These are phyloP conservation scores for Metschnikowia similis DNA, from an alignment of 805 yeast species.

Conservation along the genomic window DNA sequence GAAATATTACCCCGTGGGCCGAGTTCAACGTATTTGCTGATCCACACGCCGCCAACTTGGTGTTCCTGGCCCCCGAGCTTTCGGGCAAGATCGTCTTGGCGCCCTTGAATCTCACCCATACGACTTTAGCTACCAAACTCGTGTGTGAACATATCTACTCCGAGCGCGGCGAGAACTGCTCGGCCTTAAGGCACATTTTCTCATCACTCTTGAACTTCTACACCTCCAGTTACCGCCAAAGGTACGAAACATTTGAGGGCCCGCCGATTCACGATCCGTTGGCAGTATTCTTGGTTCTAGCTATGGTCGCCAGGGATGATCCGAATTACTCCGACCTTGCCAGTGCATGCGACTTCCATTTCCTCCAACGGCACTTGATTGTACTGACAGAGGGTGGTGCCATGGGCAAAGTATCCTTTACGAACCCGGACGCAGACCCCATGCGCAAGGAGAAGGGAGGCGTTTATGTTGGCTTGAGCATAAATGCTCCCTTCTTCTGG, in stretches of 20 bases:
- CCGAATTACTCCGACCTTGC: conserved; percentile 6
- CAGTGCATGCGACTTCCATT: conserved; percentile 22
- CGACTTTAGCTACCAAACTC: conserved; percentile 44
- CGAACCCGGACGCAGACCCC: conserved; percentile 13
- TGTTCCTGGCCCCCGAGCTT: conserved; percentile 47
- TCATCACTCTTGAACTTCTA: conserved; percentile 12
- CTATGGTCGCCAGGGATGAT: conserved; percentile 12
- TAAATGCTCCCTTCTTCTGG: conserved; percentile 15
- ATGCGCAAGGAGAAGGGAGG: conserved; percentile 14
- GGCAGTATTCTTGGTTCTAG: conserved; percentile 13
- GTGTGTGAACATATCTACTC: conserved; percentile 22
- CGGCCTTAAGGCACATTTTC: conserved; percentile 9
- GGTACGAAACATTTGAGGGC: conserved; percentile 8
- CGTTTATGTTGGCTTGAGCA: conserved; percentile 9
- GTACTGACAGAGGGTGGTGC: conserved; percentile 27
- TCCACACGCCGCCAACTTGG: conserved; percentile 64
- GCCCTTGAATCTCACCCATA: conserved; percentile 70
- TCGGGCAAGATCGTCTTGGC: conserved; percentile 49
- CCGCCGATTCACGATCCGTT: conserved; percentile 20
- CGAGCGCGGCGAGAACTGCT: conserved; percentile 2
- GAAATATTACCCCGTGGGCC: conserved; percentile 50
- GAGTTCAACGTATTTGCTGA: conserved; percentile 78
- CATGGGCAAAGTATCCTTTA: conserved; percentile 26
- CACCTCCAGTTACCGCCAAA: conserved; percentile 8
- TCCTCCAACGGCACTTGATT: conserved; percentile 21